phyloP scores from a whole-genome alignment of 345 rosid genomes.

The Kernera saxatilis region DNA sequence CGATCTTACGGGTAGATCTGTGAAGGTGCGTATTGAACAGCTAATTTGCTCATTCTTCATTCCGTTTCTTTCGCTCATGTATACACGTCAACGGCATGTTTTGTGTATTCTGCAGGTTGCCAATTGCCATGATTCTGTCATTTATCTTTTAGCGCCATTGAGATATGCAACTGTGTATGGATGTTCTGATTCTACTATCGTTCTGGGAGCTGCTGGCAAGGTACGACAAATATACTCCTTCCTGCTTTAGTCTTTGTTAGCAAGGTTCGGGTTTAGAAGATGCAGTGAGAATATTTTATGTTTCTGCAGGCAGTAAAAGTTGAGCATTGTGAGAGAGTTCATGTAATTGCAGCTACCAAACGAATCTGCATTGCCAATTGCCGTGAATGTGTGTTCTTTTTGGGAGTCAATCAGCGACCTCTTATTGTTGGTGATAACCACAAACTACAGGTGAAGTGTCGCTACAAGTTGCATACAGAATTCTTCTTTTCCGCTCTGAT shows the following conservation, averaged over 20 bases:
- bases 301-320: conserved; percentile 73
- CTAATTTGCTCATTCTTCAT: neutral
- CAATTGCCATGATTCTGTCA: conserved; percentile 92
- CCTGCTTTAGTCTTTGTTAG: neutral
- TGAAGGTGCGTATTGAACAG: conserved; percentile 57
- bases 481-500: neutral
- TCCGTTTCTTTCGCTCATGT: neutral
- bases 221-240: conserved; percentile 31
- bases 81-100: neutral
- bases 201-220: conserved; percentile 99
- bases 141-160: conserved; percentile 87
- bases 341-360: conserved; percentile 83
- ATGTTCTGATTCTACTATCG: conserved; percentile 90
- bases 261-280: neutral
- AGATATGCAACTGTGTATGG: conserved; percentile 91
- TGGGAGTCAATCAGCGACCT: conserved; percentile 97
- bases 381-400: conserved; percentile 91
- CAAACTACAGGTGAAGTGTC: conserved; percentile 71
- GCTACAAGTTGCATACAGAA: neutral
- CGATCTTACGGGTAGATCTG: conserved; percentile 83
- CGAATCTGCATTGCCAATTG: conserved; percentile 94
- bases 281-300: conserved; percentile 12
- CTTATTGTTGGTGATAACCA: conserved; percentile 95
- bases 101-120: conserved; percentile 54
- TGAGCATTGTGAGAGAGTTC: conserved; percentile 99